Conservation (phyloP, 2,329 filamentous ascomycete species). For the Colletotrichum cordylinicola region DNA sequence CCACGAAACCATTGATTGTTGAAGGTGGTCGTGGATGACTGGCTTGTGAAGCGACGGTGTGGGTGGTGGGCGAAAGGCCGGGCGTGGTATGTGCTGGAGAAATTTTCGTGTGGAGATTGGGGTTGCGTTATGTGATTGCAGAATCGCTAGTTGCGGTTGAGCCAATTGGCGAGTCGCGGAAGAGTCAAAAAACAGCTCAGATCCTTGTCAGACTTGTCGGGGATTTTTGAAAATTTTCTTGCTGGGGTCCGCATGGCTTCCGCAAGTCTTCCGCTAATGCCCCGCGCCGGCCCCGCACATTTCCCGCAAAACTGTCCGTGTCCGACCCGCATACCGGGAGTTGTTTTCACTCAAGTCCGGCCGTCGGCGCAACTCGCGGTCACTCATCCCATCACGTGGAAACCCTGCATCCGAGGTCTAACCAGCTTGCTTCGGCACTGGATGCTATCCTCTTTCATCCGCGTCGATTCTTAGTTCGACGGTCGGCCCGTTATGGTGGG, state of each 20-base stretch:
- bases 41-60: background rate
- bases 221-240: background rate
- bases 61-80: background rate
- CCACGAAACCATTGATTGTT: slow-evolving; percentile 24
- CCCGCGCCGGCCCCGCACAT: background rate
- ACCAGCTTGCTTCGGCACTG: background rate
- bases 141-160: background rate
- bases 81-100: background rate
- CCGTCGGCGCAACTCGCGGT: background rate
- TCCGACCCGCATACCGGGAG: background rate
- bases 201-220: background rate
- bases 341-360: background rate
- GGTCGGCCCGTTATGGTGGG: background rate
- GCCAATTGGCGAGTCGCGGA: background rate
- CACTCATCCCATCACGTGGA: background rate
- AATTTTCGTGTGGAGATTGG: background rate
- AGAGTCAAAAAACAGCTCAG: background rate
- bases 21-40: background rate
- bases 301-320: background rate
- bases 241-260: background rate
- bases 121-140: background rate
- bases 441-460: background rate
- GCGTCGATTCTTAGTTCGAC: background rate
- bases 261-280: background rate
- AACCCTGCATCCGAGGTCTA: background rate